Evolutionary conservation across 2,329 filamentous ascomycete genomes (phyloP).

Genomic region (Trichoderma sp.): DNA sequence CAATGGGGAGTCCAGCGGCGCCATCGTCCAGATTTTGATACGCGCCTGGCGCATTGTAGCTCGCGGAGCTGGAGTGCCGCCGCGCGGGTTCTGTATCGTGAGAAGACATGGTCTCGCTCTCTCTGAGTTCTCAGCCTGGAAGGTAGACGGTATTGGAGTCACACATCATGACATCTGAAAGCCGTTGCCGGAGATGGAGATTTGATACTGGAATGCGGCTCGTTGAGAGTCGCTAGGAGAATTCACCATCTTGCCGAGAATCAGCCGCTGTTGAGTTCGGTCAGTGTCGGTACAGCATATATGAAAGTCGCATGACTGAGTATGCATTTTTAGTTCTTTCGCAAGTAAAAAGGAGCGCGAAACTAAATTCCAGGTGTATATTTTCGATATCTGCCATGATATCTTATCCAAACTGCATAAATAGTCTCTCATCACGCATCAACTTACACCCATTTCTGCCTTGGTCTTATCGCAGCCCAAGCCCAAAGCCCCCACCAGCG

Average conservation of each 20-base stretch:
- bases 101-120: neutral
- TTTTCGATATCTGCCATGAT: rapidly evolving
- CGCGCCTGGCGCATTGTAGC: constrained; percentile 37
- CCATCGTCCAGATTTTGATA: constrained; percentile 52
- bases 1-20: constrained; percentile 34
- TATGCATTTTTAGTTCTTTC: neutral
- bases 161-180: neutral
- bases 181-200: no score
- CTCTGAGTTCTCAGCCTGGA: constrained; percentile 4
- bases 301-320: neutral
- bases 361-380: neutral
- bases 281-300: neutral
- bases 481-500: neutral
- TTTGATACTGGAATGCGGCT: neutral
- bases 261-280: constrained; percentile 1
- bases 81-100: constrained; percentile 19
- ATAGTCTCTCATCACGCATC: neutral
- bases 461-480: constrained; percentile 6
- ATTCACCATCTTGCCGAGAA: constrained; percentile 4
- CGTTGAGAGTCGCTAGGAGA: neutral
- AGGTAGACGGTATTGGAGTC: constrained; percentile 8
- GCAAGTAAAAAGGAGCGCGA: neutral
- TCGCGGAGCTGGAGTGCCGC: neutral
- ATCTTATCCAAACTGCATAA: neutral
- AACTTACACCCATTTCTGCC: neutral